Conservation (phyloP, 2,329 filamentous ascomycete species). For the Penicillium corylophilum region DNA sequence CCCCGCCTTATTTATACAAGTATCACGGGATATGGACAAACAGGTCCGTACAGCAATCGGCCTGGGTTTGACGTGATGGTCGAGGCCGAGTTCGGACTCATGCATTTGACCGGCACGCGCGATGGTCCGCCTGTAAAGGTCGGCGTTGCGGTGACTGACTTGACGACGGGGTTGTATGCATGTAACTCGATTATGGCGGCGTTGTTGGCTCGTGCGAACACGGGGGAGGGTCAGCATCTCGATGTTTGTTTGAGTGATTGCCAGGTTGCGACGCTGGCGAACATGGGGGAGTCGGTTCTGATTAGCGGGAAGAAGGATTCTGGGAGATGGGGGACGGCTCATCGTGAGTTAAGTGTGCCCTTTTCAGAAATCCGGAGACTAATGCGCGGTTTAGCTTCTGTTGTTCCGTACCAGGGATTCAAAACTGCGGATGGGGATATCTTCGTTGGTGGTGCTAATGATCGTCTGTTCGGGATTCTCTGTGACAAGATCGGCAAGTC, state of each 20-base stretch:
- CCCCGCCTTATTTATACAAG: slow-evolving; percentile 86
- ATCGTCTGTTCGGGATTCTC: slow-evolving; percentile 59
- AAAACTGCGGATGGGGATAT: slow-evolving; percentile 62
- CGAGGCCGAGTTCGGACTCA: slow-evolving; percentile 93
- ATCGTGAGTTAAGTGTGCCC: slow-evolving; percentile 58
- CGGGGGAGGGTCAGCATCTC: slow-evolving; percentile 82
- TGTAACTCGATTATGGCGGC: slow-evolving; percentile 94
- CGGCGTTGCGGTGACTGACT: slow-evolving; percentile 90
- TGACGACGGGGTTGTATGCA: slow-evolving; percentile 92
- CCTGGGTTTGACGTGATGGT: slow-evolving; percentile 99
- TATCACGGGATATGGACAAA: slow-evolving; percentile 95
- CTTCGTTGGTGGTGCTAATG: slow-evolving; percentile 62
- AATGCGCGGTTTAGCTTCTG: slow-evolving; percentile 63
- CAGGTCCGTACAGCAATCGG: slow-evolving; percentile 78
- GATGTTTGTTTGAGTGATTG: slow-evolving; percentile 92
- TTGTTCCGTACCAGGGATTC: slow-evolving; percentile 90
- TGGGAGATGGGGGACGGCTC: slow-evolving; percentile 91
- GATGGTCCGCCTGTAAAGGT: slow-evolving; percentile 93
- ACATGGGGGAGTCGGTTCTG: slow-evolving; percentile 86
- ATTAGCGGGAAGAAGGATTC: slow-evolving; percentile 82
- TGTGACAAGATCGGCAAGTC: slow-evolving; percentile 56
- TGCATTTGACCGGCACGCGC: slow-evolving; percentile 92
- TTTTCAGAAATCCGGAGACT: background rate
- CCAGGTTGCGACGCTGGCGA: slow-evolving; percentile 89
- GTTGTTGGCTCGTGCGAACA: slow-evolving; percentile 68